A percentile compares a stretch with the other conserved stretches of the same genome.
phyloP scores from a whole-genome alignment of 106 monocot species.

The Dioscorea dumetorum region DNA sequence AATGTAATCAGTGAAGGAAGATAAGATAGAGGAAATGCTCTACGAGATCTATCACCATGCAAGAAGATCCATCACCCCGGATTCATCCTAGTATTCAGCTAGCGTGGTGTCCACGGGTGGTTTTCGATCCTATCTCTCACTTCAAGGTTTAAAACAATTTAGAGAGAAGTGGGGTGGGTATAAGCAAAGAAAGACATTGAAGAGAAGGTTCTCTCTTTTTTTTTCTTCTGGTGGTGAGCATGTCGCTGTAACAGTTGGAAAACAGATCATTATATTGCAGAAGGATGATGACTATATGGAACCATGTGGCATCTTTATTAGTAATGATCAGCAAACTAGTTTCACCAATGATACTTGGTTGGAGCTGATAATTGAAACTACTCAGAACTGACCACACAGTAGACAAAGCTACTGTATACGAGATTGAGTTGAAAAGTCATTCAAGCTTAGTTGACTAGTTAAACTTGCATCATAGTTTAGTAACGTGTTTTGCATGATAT shows the following conservation, averaged over 20 bases:
- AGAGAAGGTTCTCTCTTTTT: slow-evolving; percentile 37
- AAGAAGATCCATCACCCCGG: slow-evolving; percentile 13
- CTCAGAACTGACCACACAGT: too few species aligned
- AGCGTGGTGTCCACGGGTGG: slow-evolving; percentile 9
- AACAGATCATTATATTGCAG: slow-evolving; percentile 44
- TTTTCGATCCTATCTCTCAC: slow-evolving; percentile 38
- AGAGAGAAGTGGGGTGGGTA: slow-evolving; percentile 57
- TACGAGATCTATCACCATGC: slow-evolving; percentile 58
- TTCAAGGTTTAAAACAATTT: slow-evolving; percentile 50
- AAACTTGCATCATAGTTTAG: too few species aligned
- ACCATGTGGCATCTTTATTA: slow-evolving; percentile 52
- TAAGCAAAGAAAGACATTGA: slow-evolving; percentile 15
- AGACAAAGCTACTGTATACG: too few species aligned
- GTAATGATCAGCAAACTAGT: slow-evolving; percentile 44
- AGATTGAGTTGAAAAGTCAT: too few species aligned
- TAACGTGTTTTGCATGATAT: too few species aligned
- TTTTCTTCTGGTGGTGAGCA: slow-evolving; percentile 54
- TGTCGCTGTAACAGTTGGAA: slow-evolving; percentile 42
- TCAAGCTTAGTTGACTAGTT: too few species aligned
- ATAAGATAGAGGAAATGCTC: slow-evolving; percentile 24
- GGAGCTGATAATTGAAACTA: too few species aligned
- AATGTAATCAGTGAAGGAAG: slow-evolving; percentile 12
- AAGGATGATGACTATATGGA: slow-evolving; percentile 57
- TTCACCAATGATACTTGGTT: slow-evolving; percentile 74
- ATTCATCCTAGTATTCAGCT: slow-evolving; percentile 11